Evolutionary conservation across 108 stramenopile species (phyloP).

Genomic region (Fragilaria radians): DNA sequence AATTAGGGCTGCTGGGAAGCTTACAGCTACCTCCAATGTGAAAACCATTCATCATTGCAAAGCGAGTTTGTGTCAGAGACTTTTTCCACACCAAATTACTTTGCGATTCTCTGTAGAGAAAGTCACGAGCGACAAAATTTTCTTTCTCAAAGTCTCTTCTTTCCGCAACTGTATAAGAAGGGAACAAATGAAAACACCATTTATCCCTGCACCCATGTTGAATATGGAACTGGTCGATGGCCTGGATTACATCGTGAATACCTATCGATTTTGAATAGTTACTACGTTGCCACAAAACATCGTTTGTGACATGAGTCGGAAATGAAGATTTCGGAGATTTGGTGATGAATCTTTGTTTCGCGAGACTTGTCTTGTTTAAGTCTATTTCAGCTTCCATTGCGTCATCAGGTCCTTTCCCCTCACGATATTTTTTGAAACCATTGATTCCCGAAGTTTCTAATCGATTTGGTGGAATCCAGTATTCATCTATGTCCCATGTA

Average conservation of each 20-base stretch:
- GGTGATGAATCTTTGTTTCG: too few relatives aligned
- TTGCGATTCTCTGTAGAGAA: background rate
- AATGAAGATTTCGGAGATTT: too few relatives aligned
- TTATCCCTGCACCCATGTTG: constrained; percentile 6
- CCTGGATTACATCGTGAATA: background rate
- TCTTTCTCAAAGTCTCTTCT: background rate
- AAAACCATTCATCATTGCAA: background rate
- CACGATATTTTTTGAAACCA: too few relatives aligned
- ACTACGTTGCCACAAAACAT: background rate
- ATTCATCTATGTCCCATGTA: constrained; percentile 30
- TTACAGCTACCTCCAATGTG: background rate
- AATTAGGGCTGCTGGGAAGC: background rate
- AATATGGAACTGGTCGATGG: too few relatives aligned
- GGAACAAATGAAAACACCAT: too few relatives aligned
- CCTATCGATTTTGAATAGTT: background rate
- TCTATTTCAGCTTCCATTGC: background rate
- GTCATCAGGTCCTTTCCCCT: constrained; percentile 14
- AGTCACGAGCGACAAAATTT: background rate
- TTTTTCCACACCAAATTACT: background rate
- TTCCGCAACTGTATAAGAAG: too few relatives aligned
- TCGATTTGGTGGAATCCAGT: too few relatives aligned
- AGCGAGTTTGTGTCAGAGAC: background rate
- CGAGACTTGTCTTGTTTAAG: too few relatives aligned
- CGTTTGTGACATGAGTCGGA: background rate
- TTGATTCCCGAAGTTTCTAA: too few relatives aligned